Evolutionary conservation across 805 yeast species (phyloP).

Genomic region (Candida montana): DNA sequence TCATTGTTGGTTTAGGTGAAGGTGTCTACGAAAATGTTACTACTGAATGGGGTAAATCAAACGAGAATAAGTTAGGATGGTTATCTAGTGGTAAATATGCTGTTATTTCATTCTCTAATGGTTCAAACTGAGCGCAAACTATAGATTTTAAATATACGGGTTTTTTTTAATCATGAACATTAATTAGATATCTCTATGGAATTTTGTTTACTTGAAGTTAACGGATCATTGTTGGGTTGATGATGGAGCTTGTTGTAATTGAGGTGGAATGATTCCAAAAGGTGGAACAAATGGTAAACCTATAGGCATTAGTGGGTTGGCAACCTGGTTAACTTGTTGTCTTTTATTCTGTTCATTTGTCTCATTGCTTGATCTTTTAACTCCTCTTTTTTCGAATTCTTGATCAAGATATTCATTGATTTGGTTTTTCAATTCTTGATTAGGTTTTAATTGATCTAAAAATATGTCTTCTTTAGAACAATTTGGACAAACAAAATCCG

Average conservation of each 20-base stretch:
- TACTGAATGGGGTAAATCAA: slow-evolving; percentile 52
- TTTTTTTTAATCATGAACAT: too few species aligned
- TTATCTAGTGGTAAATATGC: slow-evolving; percentile 91
- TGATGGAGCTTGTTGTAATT: slow-evolving; percentile 8
- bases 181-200: too few species aligned
- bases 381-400: slow-evolving; percentile 28
- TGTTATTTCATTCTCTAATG: slow-evolving; percentile 59
- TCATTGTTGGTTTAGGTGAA: slow-evolving; percentile 72
- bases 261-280: slow-evolving; percentile 28
- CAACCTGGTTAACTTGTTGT: slow-evolving; percentile 6
- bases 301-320: slow-evolving; percentile 15
- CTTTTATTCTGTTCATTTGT: slow-evolving; percentile 13
- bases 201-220: too few species aligned
- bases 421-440: slow-evolving; percentile 51
- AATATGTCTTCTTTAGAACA: slow-evolving; percentile 71
- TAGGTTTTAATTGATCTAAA: slow-evolving; percentile 64
- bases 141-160: too few species aligned
- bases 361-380: slow-evolving; percentile 20
- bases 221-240: too few species aligned
- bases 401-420: slow-evolving; percentile 46
- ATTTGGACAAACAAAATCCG: slow-evolving; percentile 87
- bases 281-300: slow-evolving; percentile 23
- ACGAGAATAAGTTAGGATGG: slow-evolving; percentile 74
- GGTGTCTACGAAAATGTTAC: slow-evolving; percentile 71
- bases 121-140: slow-evolving; percentile 18